phyloP scores from a whole-genome alignment of 805 yeast species.

The Jamesozyma lodderae region DNA sequence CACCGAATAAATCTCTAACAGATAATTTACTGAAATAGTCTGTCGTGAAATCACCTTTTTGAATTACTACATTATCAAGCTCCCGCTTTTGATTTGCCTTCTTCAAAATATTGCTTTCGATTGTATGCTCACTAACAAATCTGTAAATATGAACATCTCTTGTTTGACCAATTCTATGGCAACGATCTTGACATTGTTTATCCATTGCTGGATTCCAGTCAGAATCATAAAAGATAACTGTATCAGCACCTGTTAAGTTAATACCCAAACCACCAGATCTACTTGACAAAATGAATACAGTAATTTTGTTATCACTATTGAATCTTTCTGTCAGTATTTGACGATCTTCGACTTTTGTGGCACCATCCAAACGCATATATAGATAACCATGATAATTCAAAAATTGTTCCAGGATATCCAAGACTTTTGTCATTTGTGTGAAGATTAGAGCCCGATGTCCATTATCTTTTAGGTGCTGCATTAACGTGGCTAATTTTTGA shows the following conservation, averaged over 20 bases:
- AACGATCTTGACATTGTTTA: slow-evolving; percentile 97
- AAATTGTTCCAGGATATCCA: slow-evolving; percentile 88
- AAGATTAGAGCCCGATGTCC: slow-evolving; percentile 94
- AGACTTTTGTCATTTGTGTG: slow-evolving; percentile 96
- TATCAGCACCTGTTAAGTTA: slow-evolving; percentile 96
- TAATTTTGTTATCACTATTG: slow-evolving; percentile 75
- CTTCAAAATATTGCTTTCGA: slow-evolving; percentile 86
- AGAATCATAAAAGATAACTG: slow-evolving; percentile 94
- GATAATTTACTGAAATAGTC: slow-evolving; percentile 87
- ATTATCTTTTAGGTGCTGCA: slow-evolving; percentile 67
- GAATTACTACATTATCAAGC: slow-evolving; percentile 88
- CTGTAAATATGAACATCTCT: slow-evolving; percentile 96
- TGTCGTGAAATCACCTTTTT: slow-evolving; percentile 96
- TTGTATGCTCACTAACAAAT: slow-evolving; percentile 90
- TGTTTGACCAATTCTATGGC: slow-evolving; percentile 97
- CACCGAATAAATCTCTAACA: slow-evolving; percentile 72
- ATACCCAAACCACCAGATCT: slow-evolving; percentile 98
- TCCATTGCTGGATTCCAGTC: slow-evolving; percentile 99
- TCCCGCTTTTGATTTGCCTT: slow-evolving; percentile 94
- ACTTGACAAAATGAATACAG: slow-evolving; percentile 86
- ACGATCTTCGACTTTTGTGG: slow-evolving; percentile 94
- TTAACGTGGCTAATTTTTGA: slow-evolving; percentile 67
- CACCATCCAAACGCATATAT: slow-evolving; percentile 93
- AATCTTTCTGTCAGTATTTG: slow-evolving; percentile 89
- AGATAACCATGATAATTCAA: slow-evolving; percentile 89